Conservation (phyloP, 805 yeast species). For the Vanderwaltozyma yarrowii region DNA sequence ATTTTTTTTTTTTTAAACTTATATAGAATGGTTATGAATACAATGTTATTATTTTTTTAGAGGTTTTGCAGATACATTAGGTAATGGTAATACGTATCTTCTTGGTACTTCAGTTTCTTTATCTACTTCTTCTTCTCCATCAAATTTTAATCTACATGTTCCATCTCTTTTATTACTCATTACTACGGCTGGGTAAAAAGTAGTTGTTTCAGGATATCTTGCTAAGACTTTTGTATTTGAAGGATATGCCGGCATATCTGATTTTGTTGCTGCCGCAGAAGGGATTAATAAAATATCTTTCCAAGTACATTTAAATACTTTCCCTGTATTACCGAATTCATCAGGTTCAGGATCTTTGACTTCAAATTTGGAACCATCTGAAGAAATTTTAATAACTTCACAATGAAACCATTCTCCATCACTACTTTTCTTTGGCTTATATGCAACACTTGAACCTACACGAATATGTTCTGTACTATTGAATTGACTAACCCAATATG, state of each 20-base stretch:
- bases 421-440: conserved; percentile 50
- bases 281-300: conserved; percentile 74
- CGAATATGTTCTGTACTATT: conserved; percentile 48
- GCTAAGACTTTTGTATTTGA: conserved; percentile 79
- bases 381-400: conserved; percentile 66
- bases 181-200: conserved; percentile 91
- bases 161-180: conserved; percentile 67
- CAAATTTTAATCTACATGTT: conserved; percentile 70
- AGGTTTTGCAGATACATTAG: conserved; percentile 28
- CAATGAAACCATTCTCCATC: conserved; percentile 96
- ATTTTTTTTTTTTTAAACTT: too few species aligned
- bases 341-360: conserved; percentile 98
- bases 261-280: conserved; percentile 32
- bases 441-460: conserved; percentile 81
- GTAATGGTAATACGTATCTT: conserved; percentile 70
- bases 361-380: conserved; percentile 70
- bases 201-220: conserved; percentile 93
- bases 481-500: conserved; percentile 42
- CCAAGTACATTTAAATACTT: conserved; percentile 69
- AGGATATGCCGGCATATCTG: conserved; percentile 40
- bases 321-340: conserved; percentile 82
- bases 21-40: too few species aligned
- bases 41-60: conserved; percentile 9
- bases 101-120: conserved; percentile 92
- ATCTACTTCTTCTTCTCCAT: conserved; percentile 94